These are phyloP conservation scores for Cryptococcus amylolentus DNA, from an alignment of 1,284 basidiomycete genomes.

Conservation along the genomic window DNA sequence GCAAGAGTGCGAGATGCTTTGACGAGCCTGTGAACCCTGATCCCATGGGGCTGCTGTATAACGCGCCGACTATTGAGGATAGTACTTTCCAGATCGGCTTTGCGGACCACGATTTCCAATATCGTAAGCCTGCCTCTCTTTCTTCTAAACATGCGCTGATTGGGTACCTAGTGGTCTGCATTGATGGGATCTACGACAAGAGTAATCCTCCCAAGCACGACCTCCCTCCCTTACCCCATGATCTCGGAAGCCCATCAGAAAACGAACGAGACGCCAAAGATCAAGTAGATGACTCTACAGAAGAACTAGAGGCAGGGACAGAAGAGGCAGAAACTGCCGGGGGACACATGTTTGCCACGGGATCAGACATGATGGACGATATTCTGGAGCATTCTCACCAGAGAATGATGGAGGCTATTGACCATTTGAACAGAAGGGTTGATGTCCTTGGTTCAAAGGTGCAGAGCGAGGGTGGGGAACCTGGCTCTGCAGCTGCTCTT, in stretches of 20 bases:
- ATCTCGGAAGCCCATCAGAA: neutral
- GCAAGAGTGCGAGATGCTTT: conserved; percentile 43
- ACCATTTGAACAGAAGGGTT: conserved; percentile 31
- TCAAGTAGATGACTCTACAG: neutral
- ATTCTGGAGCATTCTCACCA: conserved; percentile 46
- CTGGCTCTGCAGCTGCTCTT: neutral
- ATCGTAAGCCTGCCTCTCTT: conserved; percentile 34
- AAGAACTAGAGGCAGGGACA: neutral
- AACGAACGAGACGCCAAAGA: neutral
- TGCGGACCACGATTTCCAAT: conserved; percentile 46
- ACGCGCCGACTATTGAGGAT: conserved; percentile 30
- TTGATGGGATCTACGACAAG: conserved; percentile 27
- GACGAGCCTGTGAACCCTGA: conserved; percentile 45
- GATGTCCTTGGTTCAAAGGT: conserved; percentile 23
- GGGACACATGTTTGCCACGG: conserved; percentile 24
- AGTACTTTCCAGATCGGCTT: conserved; percentile 45
- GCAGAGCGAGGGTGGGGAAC: neutral
- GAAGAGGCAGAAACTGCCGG: neutral
- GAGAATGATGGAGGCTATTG: conserved; percentile 47
- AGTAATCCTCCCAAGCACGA: conserved; percentile 17
- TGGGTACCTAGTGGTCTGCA: conserved; percentile 32
- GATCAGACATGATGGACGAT: conserved; percentile 46
- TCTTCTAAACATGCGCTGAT: neutral
- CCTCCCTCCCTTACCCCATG: conserved; percentile 12
- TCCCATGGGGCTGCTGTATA: conserved; percentile 43